These are phyloP conservation scores for Dovyalis caffra DNA, from an alignment of 345 rosid genomes.

Conservation along the genomic window DNA sequence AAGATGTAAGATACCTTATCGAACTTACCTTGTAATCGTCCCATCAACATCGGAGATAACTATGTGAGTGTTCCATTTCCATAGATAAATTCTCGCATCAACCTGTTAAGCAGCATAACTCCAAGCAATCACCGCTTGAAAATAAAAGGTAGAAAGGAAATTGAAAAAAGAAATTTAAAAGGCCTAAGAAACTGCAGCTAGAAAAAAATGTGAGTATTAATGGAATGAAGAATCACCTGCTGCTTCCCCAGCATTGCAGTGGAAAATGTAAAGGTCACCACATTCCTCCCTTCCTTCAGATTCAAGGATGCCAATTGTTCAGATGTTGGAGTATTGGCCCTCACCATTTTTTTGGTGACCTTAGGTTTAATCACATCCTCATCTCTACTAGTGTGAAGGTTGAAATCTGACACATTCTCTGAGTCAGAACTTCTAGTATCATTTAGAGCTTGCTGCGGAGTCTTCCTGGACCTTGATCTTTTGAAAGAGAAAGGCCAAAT, in stretches of 20 bases:
- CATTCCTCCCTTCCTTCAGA: conserved; percentile 76
- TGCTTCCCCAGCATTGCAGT: conserved; percentile 90
- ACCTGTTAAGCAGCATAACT: conserved; percentile 47
- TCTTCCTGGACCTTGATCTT: conserved; percentile 42
- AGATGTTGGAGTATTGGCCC: conserved; percentile 72
- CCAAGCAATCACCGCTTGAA: conserved; percentile 4
- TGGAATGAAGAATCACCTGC: conserved; percentile 46
- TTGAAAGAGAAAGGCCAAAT: conserved; percentile 81
- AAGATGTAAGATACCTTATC: background rate
- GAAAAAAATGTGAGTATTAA: conserved; percentile 11
- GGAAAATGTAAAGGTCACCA: conserved; percentile 76
- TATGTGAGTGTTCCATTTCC: conserved; percentile 93
- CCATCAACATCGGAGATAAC: conserved; percentile 99
- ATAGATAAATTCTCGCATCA: conserved; percentile 83
- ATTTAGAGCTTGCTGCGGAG: conserved; percentile 21
- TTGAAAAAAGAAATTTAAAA: conserved; percentile 5
- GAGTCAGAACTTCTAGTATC: conserved; percentile 31
- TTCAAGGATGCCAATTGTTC: conserved; percentile 78
- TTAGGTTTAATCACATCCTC: conserved; percentile 32
- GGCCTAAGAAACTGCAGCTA: background rate
- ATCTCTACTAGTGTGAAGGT: conserved; percentile 26
- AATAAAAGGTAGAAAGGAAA: conserved; percentile 4
- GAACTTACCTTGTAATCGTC: conserved; percentile 85
- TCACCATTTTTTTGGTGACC: conserved; percentile 48
- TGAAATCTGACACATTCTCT: conserved; percentile 31